These are phyloP conservation scores for Monilinia aucupariae DNA, from an alignment of 2,329 filamentous ascomycete genomes.

Conservation along the genomic window DNA sequence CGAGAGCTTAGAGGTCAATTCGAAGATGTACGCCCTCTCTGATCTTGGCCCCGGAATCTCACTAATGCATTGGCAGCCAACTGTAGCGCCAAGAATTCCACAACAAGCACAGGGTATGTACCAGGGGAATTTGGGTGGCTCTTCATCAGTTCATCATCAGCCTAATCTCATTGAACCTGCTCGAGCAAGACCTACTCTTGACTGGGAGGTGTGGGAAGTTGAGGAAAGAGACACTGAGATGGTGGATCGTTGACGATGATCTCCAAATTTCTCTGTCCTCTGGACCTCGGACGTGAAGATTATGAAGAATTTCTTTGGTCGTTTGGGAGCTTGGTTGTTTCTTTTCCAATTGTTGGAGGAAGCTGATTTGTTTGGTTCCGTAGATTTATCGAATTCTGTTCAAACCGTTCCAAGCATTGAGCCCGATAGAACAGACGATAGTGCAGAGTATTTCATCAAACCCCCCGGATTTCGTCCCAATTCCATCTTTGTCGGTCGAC, in stretches of 20 bases:
- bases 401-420: conserved; percentile 26
- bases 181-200: conserved; percentile 20
- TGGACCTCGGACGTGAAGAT: conserved; percentile 2
- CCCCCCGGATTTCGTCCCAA: conserved; percentile 59
- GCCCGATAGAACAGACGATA: conserved; percentile 23
- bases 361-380: conserved; percentile 33
- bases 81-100: conserved; percentile 18
- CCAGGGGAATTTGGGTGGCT: background rate
- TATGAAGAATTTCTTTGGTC: background rate
- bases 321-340: conserved; percentile 5
- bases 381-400: conserved; percentile 30
- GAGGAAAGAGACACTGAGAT: conserved; percentile 30
- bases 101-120: conserved; percentile 25
- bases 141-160: conserved; percentile 10
- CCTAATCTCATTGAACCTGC: conserved; percentile 21
- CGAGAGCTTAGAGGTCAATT: conserved; percentile 25
- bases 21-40: conserved; percentile 17
- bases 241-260: conserved; percentile 18
- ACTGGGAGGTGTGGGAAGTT: conserved; percentile 29
- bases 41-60: background rate
- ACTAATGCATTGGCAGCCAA: conserved; percentile 14
- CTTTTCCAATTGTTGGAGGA: conserved; percentile 21
- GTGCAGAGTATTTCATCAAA: conserved; percentile 37
- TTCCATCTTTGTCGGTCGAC: conserved; percentile 55
- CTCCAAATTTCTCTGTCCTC: background rate